Base-by-base conservation (phyloP, 352 stramenopile species). In the Phytopythium ostracodes region DNA sequence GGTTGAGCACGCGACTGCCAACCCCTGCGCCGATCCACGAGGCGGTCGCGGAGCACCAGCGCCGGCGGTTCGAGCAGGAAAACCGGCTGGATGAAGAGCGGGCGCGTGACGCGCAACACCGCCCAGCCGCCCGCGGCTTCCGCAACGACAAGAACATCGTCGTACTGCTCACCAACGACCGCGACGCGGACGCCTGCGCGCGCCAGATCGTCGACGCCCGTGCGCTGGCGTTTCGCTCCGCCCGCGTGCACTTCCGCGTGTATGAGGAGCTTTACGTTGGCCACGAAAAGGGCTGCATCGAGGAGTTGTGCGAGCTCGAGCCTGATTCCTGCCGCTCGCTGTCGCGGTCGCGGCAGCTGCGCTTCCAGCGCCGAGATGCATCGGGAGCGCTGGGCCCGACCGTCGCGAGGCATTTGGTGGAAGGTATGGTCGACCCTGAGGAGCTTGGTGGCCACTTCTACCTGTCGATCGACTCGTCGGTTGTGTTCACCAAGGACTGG, bases 401-500 rank as follows among this genome's bases (percentile, higher is more conserved):
- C 9, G 78, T 90, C n/a, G 77, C 76, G 4, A 73, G 66, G 27
- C 71, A 83, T 43, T 9, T 94, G 14, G 79, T 80, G 0, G 87
- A 95, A 59, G 71, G 71, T 29, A 83, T 92, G 77, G 72, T 95
- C 24, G 53, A 75, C 4, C 42, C 24, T 56, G 73, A 63, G 61
- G 61, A 59, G 43, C 71, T 67, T 33, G 22, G 56, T 17, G 67
- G 72, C 27, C 67, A 88, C 24, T 96, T 92, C 61, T 94, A 94
- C 59, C 63, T 94, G 20, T 92, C 85, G 1, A 68, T 92, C 15
- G 83, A 92, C 51, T 56, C 81, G 27, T 66, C 77, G 10, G 68
- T 91, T 46, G 73, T 84, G 52, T 91, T 94, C 61, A 89, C 72
- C 27, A 62, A 81, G 58, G 63, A 84, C 49, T 96, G 87, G 87